Conservation (phyloP, 2,329 filamentous ascomycete species). For the Albifimbria verrucaria region DNA sequence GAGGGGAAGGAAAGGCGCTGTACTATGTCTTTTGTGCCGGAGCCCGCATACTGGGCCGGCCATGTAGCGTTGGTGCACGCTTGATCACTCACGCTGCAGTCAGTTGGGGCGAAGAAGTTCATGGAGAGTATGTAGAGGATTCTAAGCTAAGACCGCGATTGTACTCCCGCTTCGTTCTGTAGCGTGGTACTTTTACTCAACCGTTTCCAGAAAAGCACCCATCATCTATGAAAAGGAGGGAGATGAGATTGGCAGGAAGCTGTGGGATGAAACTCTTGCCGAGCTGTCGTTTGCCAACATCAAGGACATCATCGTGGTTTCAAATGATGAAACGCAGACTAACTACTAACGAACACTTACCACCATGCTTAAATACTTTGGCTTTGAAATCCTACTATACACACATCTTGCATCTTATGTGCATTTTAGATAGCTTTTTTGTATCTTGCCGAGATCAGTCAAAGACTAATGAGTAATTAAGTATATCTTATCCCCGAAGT, state of each 20-base stretch:
- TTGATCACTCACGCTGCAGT: conserved; percentile 2
- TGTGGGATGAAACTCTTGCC: conserved; percentile 5
- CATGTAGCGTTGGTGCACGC: background rate
- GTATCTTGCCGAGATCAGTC: background rate
- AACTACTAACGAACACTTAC: background rate
- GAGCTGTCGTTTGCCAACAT: conserved; percentile 4
- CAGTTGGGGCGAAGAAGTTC: background rate
- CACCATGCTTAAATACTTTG: too few relatives aligned
- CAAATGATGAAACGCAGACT: background rate
- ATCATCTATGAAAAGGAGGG: conserved; percentile 1
- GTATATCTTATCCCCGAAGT: background rate
- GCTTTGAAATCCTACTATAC: too few relatives aligned
- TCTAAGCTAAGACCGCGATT: conserved; percentile 6
- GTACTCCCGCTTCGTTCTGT: too few relatives aligned
- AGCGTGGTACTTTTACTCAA: too few relatives aligned
- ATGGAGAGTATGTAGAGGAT: conserved; percentile 6
- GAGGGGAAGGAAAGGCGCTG: background rate
- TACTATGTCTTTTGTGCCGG: background rate
- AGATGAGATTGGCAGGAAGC: background rate
- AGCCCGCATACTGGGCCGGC: background rate
- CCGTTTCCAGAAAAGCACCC: background rate
- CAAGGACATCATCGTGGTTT: background rate
- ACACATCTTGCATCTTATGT: too few relatives aligned
- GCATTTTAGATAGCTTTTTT: background rate
- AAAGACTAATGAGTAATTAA: background rate